These are phyloP conservation scores for Phytophthora fragariae DNA, from an alignment of 352 stramenopile genomes.

Conservation along the genomic window DNA sequence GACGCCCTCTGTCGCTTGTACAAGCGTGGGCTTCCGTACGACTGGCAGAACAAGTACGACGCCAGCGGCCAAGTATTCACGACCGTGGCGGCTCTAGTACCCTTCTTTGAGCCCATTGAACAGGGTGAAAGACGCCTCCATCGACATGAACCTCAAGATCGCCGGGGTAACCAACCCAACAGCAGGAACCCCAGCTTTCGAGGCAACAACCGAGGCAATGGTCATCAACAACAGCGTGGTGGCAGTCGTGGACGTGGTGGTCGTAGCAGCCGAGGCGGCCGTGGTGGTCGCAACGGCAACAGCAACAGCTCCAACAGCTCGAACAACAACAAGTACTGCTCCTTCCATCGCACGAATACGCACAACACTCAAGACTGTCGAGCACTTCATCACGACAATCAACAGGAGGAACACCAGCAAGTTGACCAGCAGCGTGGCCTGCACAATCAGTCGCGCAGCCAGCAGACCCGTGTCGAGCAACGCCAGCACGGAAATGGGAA, in stretches of 20 bases:
- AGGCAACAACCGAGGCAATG: background rate
- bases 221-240: background rate
- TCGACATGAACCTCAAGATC: background rate
- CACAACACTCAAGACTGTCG: constrained; percentile 16
- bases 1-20: constrained; percentile 15
- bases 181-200: background rate
- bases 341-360: constrained; percentile 13
- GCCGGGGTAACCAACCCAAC: background rate
- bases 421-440: background rate
- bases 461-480: constrained; percentile 10
- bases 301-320: constrained; percentile 4
- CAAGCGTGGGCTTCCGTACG: constrained; percentile 16
- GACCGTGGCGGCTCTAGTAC: constrained; percentile 5
- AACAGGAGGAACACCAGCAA: constrained; percentile 1
- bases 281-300: background rate
- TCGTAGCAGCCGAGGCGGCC: background rate
- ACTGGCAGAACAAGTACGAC: constrained; percentile 27
- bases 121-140: constrained; percentile 14
- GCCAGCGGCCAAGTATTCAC: constrained; percentile 4
- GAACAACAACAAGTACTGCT: constrained; percentile 12
- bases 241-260: background rate
- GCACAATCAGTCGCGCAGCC: background rate
- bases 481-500: background rate
- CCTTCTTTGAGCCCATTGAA: constrained; percentile 13
- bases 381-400: background rate